These are phyloP conservation scores for Hypoxylon rubiginosum DNA, from an alignment of 2,329 filamentous ascomycete species.

Conservation along the genomic window DNA sequence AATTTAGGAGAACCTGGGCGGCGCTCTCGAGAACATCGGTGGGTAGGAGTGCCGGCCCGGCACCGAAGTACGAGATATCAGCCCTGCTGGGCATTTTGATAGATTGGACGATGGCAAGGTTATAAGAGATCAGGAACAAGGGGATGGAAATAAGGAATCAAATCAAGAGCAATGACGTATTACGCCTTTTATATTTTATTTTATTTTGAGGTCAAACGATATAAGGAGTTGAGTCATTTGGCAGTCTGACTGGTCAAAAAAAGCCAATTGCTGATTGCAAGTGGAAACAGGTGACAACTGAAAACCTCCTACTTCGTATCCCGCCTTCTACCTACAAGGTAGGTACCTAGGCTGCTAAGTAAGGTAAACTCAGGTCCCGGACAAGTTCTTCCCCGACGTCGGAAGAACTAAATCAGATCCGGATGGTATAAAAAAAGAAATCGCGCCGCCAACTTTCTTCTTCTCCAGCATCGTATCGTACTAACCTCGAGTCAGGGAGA, in stretches of 20 bases:
- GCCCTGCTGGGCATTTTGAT: slow-evolving; percentile 37
- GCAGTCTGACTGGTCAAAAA: slow-evolving; percentile 20
- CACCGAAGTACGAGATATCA: slow-evolving; percentile 78
- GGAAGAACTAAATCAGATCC: slow-evolving; percentile 24
- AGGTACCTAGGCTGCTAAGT: too few relatives aligned
- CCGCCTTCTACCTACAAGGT: too few relatives aligned
- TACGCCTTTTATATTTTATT: neutral
- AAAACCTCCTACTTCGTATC: slow-evolving; percentile 3
- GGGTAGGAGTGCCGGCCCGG: slow-evolving; percentile 88
- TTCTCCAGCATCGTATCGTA: slow-evolving; percentile 21
- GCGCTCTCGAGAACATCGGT: slow-evolving; percentile 84
- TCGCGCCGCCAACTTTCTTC: slow-evolving; percentile 14
- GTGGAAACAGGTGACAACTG: slow-evolving; percentile 33
- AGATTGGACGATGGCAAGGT: neutral
- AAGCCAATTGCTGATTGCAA: slow-evolving; percentile 20
- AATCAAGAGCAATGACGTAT: too few relatives aligned
- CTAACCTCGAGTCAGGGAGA: slow-evolving; percentile 27
- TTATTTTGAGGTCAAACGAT: neutral
- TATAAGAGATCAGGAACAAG: neutral
- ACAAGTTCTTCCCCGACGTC: slow-evolving; percentile 38
- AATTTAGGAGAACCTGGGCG: slow-evolving; percentile 84
- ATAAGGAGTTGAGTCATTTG: slow-evolving; percentile 34
- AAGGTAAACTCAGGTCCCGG: slow-evolving; percentile 11
- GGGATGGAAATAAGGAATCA: too few relatives aligned
- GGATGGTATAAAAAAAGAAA: slow-evolving; percentile 18